Base-by-base conservation (phyloP, 192 early-diverging fungal genomes). In the Ambispora gerdemannii region DNA sequence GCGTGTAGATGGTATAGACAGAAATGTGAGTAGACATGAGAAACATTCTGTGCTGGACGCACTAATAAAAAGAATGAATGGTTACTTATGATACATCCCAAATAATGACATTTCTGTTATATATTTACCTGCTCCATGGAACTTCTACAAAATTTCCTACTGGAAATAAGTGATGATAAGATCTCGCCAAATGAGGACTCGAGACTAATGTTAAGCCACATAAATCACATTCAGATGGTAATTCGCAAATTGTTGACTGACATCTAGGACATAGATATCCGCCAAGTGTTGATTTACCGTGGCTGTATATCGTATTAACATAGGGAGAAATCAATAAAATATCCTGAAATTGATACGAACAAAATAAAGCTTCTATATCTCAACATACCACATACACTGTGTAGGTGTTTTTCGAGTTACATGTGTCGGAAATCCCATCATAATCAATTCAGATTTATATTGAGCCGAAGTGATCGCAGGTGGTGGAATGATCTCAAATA, bases 121-220 rank as follows among this genome's bases (percentile, higher is more conserved):
- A 53, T 59, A 73, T 82, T 72, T 65, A 83, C 84, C 68, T 70
- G 31, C 72, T 72, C 79, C 75, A 80, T 34, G 83, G 52, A 17
- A 90, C 71, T 71, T 96, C 93, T 19, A 78, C 74, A 78, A 85
- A 98, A 36, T 91, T 93, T 62, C 87, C 87, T 11, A 95, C 90
- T 0, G 96, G 95, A 75, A 98, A 98, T 38, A 98, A 77, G 69
- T 98, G 94, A 60, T 93, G 94, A 75, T 95, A 98, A 38, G 93
- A 93, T 53, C 96, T 73, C 3, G 96, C 94, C 63, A 98, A 73
- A 77, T 93, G 86, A 31, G 95, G 95, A 43, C 89, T 91, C 3
- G 92, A 93, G 2, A 97, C 94, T 43, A 98, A 74, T 0, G 92
- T 91, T 67, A 98, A 77, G 0, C 83, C 85, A 77, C 95, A 98